phyloP scores from a whole-genome alignment of 1,284 basidiomycete genomes.

The Puccinia novopanici region DNA sequence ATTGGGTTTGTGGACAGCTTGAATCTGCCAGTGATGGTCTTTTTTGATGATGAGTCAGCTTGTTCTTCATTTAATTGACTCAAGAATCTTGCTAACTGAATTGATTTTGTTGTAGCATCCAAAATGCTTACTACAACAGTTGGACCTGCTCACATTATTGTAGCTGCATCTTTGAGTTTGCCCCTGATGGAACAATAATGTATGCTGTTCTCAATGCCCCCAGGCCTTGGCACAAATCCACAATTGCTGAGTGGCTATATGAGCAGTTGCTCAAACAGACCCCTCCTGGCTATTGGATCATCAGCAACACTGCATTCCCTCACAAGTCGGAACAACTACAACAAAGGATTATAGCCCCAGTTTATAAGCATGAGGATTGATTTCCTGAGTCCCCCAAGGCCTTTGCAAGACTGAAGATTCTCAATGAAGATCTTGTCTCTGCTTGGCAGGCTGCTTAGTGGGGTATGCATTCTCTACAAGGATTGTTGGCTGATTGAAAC shows the following conservation, averaged over 20 bases:
- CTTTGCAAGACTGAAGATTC: not conserved
- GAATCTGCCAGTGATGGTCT: too few relatives aligned
- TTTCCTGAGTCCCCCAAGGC: not conserved
- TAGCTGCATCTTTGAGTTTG: not conserved
- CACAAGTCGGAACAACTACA: not conserved
- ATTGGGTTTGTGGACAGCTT: too few relatives aligned
- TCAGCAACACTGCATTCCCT: not conserved
- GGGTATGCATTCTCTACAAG: not conserved
- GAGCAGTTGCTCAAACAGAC: not conserved
- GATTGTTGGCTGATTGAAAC: not conserved
- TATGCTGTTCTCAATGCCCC: conserved; percentile 1
- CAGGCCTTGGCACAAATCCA: not conserved
- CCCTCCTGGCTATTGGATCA: not conserved
- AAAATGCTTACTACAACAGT: not conserved
- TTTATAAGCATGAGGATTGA: not conserved
- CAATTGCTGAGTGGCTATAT: not conserved
- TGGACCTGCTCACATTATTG: not conserved
- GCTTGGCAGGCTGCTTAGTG: not conserved
- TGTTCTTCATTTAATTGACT: too few relatives aligned
- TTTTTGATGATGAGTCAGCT: too few relatives aligned
- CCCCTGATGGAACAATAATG: not conserved
- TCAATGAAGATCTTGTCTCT: not conserved
- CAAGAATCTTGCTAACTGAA: not conserved
- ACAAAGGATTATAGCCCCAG: not conserved
- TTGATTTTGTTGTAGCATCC: not conserved